These are phyloP conservation scores for Suillus discolor DNA, from an alignment of 768 basidiomycete species.

Conservation along the genomic window DNA sequence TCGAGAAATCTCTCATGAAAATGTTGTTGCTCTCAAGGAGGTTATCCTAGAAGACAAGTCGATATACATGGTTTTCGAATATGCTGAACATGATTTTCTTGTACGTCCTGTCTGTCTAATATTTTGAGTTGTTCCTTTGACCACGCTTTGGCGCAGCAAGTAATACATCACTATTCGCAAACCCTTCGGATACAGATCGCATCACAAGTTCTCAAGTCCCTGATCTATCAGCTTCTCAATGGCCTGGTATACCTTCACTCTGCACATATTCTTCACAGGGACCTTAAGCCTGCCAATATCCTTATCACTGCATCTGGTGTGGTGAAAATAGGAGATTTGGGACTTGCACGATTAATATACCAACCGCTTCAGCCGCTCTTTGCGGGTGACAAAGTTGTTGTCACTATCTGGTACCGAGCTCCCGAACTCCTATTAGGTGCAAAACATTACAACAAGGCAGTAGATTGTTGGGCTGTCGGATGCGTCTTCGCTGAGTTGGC, in stretches of 20 bases:
- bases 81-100: slow-evolving; percentile 97
- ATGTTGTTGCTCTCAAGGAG: slow-evolving; percentile 88
- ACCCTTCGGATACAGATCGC: slow-evolving; percentile 79
- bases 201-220: slow-evolving; percentile 82
- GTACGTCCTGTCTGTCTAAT: slow-evolving; percentile 46
- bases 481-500: slow-evolving; percentile 97
- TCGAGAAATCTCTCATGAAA: slow-evolving; percentile 87
- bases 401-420: slow-evolving; percentile 99
- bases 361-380: slow-evolving; percentile 91
- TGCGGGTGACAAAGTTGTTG: slow-evolving; percentile 96
- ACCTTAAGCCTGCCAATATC: slow-evolving; percentile 98
- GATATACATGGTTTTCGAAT: slow-evolving; percentile 99
- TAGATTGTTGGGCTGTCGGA: slow-evolving; percentile 97
- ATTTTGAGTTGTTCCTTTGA: not conserved
- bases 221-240: slow-evolving; percentile 92
- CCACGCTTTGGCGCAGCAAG: slow-evolving; percentile 63
- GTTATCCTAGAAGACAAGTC: slow-evolving; percentile 98
- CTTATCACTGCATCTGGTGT: slow-evolving; percentile 87
- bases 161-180: slow-evolving; percentile 97
- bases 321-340: slow-evolving; percentile 98
- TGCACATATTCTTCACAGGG: slow-evolving; percentile 93
- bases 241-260: slow-evolving; percentile 95
- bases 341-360: slow-evolving; percentile 88
- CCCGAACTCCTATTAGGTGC: slow-evolving; percentile 96
- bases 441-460: slow-evolving; percentile 95